Evolutionary conservation across 1,139 yeast species (phyloP), one percentile per base, ranked within the genome.

Genomic region (Yamadazyma blattariae): DNA sequence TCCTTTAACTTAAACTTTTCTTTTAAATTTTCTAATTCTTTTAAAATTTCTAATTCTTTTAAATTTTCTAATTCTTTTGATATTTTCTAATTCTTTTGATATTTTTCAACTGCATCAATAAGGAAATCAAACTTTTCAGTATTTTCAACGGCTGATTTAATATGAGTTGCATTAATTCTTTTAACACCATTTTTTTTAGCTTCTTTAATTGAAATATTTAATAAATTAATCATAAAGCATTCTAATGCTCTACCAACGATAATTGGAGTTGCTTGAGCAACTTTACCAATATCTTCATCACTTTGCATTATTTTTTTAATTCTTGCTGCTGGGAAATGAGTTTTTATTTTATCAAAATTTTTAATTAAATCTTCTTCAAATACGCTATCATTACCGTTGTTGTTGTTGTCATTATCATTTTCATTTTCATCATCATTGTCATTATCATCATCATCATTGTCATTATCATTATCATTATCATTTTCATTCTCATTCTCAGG

Each of bases 211-310:
- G 95, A 76, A 34, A 86, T 90, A 51, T 86, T 92, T 35, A 92
- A 95, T 41, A 94, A 71, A 39, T 92, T 79, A 37, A 95, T 89
- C 77, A 92, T 79, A 56, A 92, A 92, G 42, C 88, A 77, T 61
- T 92, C 98, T 37, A 92, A 70, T 0, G 97, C 96, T 45, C 96
- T 75, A 8, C 98, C 97, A 10, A 92, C 96, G 21, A 90, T 90
- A 17, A 92, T 84, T 0, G 99, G 99, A 3, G 98, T 92, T 4
- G 97, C 97, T 57, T 90, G 97, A 8, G 98, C 97, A 12, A 94
- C 98, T 59, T 92, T 92, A 5, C 99, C 99, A 33, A 92, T 90
- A 48, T 92, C 99, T 49, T 92, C 98, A 59, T 92, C 99, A 34
- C 95, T 83, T 57, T 92, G 98, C 97, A 92, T 90, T 39, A 92